phyloP scores from a whole-genome alignment of 148 eudicot genomes.

The Heliosperma pusillum region DNA sequence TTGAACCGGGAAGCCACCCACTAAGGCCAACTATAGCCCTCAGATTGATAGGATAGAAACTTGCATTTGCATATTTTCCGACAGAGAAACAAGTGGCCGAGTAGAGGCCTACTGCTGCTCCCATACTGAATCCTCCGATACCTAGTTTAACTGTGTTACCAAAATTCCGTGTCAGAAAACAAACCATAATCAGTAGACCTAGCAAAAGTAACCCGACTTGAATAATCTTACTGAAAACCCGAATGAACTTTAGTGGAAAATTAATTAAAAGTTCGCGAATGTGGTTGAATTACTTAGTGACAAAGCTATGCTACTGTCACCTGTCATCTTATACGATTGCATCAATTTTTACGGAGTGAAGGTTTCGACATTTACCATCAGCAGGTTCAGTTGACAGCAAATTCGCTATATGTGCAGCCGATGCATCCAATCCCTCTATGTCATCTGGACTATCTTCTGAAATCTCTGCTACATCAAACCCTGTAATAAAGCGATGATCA shows the following conservation, averaged over 20 bases:
- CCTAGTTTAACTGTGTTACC: slow-evolving; percentile 75
- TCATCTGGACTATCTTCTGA: slow-evolving; percentile 87
- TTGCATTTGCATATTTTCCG: slow-evolving; percentile 76
- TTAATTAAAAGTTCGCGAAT: no score
- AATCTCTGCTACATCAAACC: slow-evolving; percentile 89
- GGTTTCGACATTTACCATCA: slow-evolving; percentile 49
- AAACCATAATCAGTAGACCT: not conserved
- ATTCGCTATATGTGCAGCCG: slow-evolving; percentile 86
- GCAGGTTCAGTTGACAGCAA: slow-evolving; percentile 88
- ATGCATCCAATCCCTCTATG: slow-evolving; percentile 88
- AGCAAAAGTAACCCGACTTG: not conserved
- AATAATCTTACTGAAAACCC: no score
- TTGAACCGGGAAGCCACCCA: slow-evolving; percentile 95
- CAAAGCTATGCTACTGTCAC: no score
- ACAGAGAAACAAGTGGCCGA: slow-evolving; percentile 88
- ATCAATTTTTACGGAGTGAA: not conserved
- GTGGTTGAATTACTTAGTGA: no score
- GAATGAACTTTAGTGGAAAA: no score
- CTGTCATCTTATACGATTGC: no score
- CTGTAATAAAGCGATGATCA: slow-evolving; percentile 33
- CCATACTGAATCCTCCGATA: slow-evolving; percentile 99
- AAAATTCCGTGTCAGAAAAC: not conserved
- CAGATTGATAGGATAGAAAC: slow-evolving; percentile 63
- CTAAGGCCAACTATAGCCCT: slow-evolving; percentile 76
- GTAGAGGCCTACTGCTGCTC: slow-evolving; percentile 83